These are phyloP conservation scores for Trypanosoma platydactyli DNA, from an alignment of 208 protist species.

Conservation along the genomic window DNA sequence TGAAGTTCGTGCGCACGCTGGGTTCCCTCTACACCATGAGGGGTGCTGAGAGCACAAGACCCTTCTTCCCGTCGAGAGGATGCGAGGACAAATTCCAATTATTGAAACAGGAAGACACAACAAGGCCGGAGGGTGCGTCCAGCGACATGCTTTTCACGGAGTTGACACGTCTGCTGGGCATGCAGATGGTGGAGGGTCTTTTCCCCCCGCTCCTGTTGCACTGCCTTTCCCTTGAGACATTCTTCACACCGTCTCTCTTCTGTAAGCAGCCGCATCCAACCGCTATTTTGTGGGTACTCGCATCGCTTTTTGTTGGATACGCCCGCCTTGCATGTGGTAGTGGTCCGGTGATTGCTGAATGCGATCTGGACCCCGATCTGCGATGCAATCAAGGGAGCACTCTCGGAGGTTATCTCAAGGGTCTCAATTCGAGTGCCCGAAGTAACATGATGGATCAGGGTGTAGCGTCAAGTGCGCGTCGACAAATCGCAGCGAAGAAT, in stretches of 20 bases:
- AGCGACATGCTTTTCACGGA: constrained; percentile 35
- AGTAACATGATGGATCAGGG: background rate
- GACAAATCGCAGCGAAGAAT: background rate
- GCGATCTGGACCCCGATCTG: constrained; percentile 29
- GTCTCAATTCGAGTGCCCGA: background rate
- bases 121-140: background rate
- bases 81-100: background rate
- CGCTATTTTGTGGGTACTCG: constrained; percentile 53
- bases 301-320: constrained; percentile 57
- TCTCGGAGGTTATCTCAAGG: constrained; percentile 8
- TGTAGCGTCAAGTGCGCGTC: background rate
- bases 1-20: constrained; percentile 63
- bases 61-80: background rate
- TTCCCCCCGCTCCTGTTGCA: constrained; percentile 63
- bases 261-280: constrained; percentile 29
- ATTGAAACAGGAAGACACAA: background rate
- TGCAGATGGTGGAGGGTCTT: constrained; percentile 59
- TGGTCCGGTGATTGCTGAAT: constrained; percentile 13
- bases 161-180: constrained; percentile 44
- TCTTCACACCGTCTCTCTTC: constrained; percentile 35
- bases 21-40: constrained; percentile 33
- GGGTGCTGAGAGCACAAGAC: constrained; percentile 13
- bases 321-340: constrained; percentile 19
- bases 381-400: constrained; percentile 28
- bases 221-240: constrained; percentile 45